Base-by-base conservation (phyloP, 2,329 filamentous ascomycete species). In the Ophiostoma australiae region DNA sequence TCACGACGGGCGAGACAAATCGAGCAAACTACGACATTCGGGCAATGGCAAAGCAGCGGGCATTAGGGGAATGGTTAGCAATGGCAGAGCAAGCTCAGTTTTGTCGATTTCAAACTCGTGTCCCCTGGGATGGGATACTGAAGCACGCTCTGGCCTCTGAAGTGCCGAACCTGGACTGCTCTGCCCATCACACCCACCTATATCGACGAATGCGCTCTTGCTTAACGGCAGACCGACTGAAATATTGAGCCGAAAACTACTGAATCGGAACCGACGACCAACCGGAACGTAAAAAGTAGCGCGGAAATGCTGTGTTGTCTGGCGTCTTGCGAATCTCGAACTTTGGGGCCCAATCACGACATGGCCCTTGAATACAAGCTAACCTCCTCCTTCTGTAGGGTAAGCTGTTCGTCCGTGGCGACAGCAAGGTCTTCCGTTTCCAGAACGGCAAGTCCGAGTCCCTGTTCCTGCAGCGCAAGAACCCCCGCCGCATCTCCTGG, bases 341-440 rank as follows among this genome's bases (percentile, higher is more conserved):
- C 63, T 66, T 3, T n/a, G 61, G 33, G 6, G 31, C 61, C 5
- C 2, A n/a, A 39, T n/a, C 20, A 37, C n/a, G 35, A 23, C 33
- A 23, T 11, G 5, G 63, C 1, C 15, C 33, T 39, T 11, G 13
- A 27, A 7, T 41, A 13, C 15, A 55, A 35, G 27, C 67, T 69
- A 39, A 69, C 67, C 37, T 4, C 8, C 31, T 17, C 35, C 1
- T 20, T 4, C 15, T 69, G 81, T 82, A 98, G 95, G 95, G 95
- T 88, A 98, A 98, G 89, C 91, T 99, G 87, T 99, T 94, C 88
- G 87, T 99, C 89, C 93, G 95, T 85, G 94, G 94, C 82, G 95
- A 99, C 89, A 97, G 92, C 93, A 99, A 98, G 89, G 90, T 98
- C 89, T 99, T 99, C 92, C 94, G 95, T 83, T 99, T 99, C 92